Evolutionary conservation across 352 stramenopile genomes (phyloP), one percentile per base, ranked within the genome.

Genomic region (Globisporangium carolinianum): DNA sequence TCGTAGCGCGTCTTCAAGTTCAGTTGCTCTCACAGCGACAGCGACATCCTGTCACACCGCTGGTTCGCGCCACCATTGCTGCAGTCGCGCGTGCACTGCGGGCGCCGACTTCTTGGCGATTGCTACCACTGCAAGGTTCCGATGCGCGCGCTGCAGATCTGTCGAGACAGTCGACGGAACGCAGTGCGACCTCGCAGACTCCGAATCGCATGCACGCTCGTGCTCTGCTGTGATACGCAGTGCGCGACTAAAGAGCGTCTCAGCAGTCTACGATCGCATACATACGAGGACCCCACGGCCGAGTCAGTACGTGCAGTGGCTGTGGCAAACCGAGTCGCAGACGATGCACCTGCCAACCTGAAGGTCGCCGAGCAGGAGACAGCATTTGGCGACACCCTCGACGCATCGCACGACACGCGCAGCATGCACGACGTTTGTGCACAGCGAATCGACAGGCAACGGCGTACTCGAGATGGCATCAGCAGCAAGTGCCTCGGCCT

Each of bases 111-210:
- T 57, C 57, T 57, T 56, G 6, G 75, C 75, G 9, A 91, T 68
- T 1, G 79, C 71, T 12, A 87, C 57, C 63, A 84, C 67, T 10
- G 76, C 81, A 24, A 91, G 41, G 54, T 91, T 91, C 61, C 74
- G 84, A 58, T 86, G 69, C 41, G 63, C 66, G 6, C 78, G 81
- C n/a, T 65, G 64, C 17, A 69, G 63, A 15, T 71, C 47, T 38
- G 24, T 52, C 35, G 36, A 47, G 42, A 47, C 5, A 1, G 12
- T 17, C 4, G 42, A 5, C 5, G 42, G 7, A 5, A 17, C 42
- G 7, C 11, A 6, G 4, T 47, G 39, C 24, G 24, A 32, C 24
- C 3, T 32, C 24, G 2, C 24, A 32, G 24, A 32, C 24, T 32
- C 24, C 24, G 24, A 32, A 32, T 32, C 24, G 24, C 2, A 32